Evolutionary conservation across 2,329 filamentous ascomycete genomes (phyloP).

Genomic region (Falciphora oryzae): DNA sequence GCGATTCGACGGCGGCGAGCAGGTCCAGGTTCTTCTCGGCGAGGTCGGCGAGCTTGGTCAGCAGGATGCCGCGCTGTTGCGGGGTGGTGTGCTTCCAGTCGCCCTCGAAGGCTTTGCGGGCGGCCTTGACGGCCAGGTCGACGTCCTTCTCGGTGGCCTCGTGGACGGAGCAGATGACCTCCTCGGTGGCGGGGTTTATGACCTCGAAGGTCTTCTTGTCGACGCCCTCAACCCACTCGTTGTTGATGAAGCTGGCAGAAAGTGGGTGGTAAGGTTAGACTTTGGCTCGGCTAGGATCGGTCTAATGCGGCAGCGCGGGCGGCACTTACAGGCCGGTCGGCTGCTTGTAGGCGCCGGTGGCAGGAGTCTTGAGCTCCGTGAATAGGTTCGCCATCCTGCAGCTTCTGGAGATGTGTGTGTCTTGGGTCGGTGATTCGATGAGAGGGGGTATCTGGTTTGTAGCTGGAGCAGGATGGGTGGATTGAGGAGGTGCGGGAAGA

Average conservation of each 20-base stretch:
- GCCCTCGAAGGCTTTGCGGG: slow-evolving; percentile 78
- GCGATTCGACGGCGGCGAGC: slow-evolving; percentile 75
- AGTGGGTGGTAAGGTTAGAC: slow-evolving; percentile 17
- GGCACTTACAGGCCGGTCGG: slow-evolving; percentile 54
- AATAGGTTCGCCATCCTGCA: slow-evolving; percentile 26
- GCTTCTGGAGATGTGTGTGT: not conserved
- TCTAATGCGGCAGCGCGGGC: not conserved
- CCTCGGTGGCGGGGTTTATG: slow-evolving; percentile 81
- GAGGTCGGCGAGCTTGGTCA: slow-evolving; percentile 74
- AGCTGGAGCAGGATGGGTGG: not conserved
- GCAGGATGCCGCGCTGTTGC: slow-evolving; percentile 60
- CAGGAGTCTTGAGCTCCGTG: slow-evolving; percentile 61
- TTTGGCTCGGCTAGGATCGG: not conserved
- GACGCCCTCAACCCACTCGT: slow-evolving; percentile 77
- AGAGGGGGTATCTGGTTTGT: not conserved
- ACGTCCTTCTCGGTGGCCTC: slow-evolving; percentile 87
- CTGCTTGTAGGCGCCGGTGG: slow-evolving; percentile 54
- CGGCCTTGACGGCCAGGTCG: slow-evolving; percentile 74
- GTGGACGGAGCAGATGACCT: slow-evolving; percentile 74
- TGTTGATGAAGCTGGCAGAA: slow-evolving; percentile 73
- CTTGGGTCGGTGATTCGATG: not conserved
- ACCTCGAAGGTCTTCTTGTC: slow-evolving; percentile 90
- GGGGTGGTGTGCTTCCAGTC: slow-evolving; percentile 64
- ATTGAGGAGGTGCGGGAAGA: not conserved
- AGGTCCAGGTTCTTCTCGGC: slow-evolving; percentile 71